Evolutionary conservation across 768 basidiomycete genomes (phyloP).

Genomic region (Mycena pura): DNA sequence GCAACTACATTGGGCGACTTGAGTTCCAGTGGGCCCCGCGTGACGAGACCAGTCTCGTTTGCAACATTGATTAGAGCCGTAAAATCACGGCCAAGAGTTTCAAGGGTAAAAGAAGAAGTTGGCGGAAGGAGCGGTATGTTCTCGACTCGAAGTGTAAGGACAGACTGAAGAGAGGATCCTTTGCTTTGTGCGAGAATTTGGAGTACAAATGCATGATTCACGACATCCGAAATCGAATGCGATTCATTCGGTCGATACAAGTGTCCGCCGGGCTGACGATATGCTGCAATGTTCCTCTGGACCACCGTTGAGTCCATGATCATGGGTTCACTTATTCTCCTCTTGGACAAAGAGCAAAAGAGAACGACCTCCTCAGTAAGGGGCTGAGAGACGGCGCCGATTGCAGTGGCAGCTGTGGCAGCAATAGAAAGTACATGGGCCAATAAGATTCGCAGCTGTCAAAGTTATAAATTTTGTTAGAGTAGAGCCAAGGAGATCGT

Average conservation of each 20-base stretch:
- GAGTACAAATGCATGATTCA: not conserved
- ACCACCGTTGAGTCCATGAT: no score
- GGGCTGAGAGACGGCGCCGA: no score
- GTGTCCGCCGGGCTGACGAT: no score
- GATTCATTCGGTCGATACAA: no score
- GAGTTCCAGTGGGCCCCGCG: slow-evolving; percentile 33
- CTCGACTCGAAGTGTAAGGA: slow-evolving; percentile 21
- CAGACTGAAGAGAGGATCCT: slow-evolving; percentile 12
- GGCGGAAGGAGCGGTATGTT: slow-evolving; percentile 17
- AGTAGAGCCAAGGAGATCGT: not conserved
- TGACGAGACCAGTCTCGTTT: slow-evolving; percentile 32
- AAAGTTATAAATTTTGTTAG: no score
- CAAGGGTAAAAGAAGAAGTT: slow-evolving; percentile 9
- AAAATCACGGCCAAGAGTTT: slow-evolving; percentile 29
- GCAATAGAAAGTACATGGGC: no score
- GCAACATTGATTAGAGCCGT: slow-evolving; percentile 22
- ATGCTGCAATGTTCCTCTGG: no score
- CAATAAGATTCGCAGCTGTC: no score
- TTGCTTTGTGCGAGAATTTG: not conserved
- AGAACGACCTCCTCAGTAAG: no score
- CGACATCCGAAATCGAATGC: not conserved
- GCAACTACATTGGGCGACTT: slow-evolving; percentile 31
- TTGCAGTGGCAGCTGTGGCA: no score
- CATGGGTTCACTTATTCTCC: no score
- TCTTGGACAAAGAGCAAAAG: no score